Base-by-base conservation (phyloP, 2,329 filamentous ascomycete genomes). In the Hypoxylon sp. region DNA sequence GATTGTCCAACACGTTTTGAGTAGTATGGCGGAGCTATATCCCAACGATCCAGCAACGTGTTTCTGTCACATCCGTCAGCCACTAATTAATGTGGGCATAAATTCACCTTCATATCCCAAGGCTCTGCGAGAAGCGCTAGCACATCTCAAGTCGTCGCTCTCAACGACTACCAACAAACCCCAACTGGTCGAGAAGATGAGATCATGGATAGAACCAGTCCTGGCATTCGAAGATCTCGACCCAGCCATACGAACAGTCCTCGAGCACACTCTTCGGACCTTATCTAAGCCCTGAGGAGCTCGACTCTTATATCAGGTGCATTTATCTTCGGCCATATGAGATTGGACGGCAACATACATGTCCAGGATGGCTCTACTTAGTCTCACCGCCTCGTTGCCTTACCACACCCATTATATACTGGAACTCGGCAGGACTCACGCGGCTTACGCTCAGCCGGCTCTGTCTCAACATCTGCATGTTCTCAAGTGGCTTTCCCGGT, bases 381-480 rank as follows among this genome's bases (percentile, higher is more conserved):
- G 55, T 65, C 60, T 73, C 73, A 12, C 74, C 75, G 20, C 74
- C 74, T 50, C 68, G 70, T 59, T 79, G 67, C 67, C 82, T 79
- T 2, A 83, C 86, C 45, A 90, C 71, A 1, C 79, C 75, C 46
- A 87, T 80, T 57, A 93, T 80, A 68, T 86, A 86, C 32, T 85
- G 78, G 89, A 91, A 94, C 77, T 94, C 91, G 0, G 78, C 79
- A 11, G 78, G 78, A 50, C 82, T 84, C 6, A 94, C 91, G 67
- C 84, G 87, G 72, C 86, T 89, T 7, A 98, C 94, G 75, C 93
- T 97, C 55, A 97, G 79, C 38, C 95, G 85, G n/a, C 87, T 85
- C 79, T 93, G 89, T 74, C 89, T 95, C 65, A 97, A 82, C 79
- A 96, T 85, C 79, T 97, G 92, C 88, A 98, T 93, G 51, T 87